Evolutionary conservation across 495 filamentous ascomycete species (phyloP).

Genomic region (Trichoderma asperelloides): DNA sequence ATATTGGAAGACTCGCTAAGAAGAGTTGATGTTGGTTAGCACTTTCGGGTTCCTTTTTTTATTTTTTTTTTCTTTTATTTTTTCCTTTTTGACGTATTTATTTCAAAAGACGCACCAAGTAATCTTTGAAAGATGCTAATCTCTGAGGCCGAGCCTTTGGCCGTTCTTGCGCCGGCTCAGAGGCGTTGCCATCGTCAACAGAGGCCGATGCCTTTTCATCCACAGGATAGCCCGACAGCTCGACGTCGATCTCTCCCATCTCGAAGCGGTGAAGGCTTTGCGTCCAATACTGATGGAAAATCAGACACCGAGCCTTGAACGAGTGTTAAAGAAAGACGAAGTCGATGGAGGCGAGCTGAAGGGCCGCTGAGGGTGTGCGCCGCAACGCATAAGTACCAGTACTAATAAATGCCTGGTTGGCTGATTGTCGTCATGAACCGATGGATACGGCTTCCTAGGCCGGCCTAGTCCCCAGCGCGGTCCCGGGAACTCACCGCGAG

Average conservation of each 20-base stretch:
- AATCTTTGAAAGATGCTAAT: constrained; percentile 6
- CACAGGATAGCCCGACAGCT: not conserved
- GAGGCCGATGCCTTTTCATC: not conserved
- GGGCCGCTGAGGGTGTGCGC: not conserved
- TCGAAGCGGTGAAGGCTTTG: not conserved
- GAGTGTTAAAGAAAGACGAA: not conserved
- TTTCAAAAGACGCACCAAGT: constrained; percentile 5
- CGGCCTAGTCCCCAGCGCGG: too few relatives aligned
- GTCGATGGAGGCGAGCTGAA: not conserved
- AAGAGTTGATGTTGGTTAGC: not conserved
- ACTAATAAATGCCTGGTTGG: not conserved
- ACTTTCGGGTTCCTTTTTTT: not conserved
- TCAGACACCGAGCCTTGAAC: not conserved
- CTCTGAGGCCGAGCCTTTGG: constrained; percentile 6
- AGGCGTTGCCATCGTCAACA: not conserved
- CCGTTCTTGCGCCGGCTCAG: not conserved
- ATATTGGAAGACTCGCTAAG: constrained; percentile 12
- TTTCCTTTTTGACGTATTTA: not conserved
- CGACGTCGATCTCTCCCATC: not conserved
- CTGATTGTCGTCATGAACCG: not conserved
- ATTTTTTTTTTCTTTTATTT: too few relatives aligned
- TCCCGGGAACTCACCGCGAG: not conserved
- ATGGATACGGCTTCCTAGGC: not conserved
- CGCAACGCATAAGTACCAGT: not conserved
- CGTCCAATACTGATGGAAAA: not conserved